Percentiles rank a stretch among this genome's conserved stretches.
These are phyloP conservation scores for Wickerhamiella infanticola DNA, from an alignment of 1,139 yeast genomes.

Conservation along the genomic window DNA sequence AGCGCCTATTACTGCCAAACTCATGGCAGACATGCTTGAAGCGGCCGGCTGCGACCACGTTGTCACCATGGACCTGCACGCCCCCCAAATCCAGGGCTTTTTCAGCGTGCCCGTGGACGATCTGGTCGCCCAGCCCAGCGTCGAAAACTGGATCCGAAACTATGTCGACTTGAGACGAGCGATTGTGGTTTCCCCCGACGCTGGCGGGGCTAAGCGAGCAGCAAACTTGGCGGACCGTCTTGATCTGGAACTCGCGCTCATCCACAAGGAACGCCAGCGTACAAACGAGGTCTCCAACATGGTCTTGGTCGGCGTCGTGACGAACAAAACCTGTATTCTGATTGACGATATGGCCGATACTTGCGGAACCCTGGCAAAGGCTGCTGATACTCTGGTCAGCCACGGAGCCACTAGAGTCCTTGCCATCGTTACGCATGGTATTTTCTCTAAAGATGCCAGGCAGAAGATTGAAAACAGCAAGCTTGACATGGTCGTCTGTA, in stretches of 20 bases:
- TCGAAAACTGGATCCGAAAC: constrained; percentile 69
- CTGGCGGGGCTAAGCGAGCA: constrained; percentile 97
- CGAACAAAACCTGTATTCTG: constrained; percentile 68
- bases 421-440: constrained; percentile 93
- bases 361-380: constrained; percentile 91
- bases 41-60: constrained; percentile 96
- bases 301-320: constrained; percentile 94
- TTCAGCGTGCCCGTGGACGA: constrained; percentile 93
- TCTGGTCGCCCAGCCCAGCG: constrained; percentile 88
- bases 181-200: constrained; percentile 89
- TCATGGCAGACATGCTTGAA: constrained; percentile 86
- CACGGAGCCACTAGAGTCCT: constrained; percentile 73
- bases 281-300: constrained; percentile 88
- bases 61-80: constrained; percentile 93
- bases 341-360: constrained; percentile 99
- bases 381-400: constrained; percentile 72
- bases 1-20: constrained; percentile 93
- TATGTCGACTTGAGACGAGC: constrained; percentile 40
- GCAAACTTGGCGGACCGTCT: constrained; percentile 86
- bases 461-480: constrained; percentile 63
- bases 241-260: constrained; percentile 84
- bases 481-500: constrained; percentile 69
- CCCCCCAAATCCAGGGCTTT: constrained; percentile 99
- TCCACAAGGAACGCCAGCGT: constrained; percentile 87
- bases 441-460: constrained; percentile 74